These are phyloP conservation scores for Agrocybe praecox DNA, from an alignment of 768 basidiomycete genomes.

Conservation along the genomic window DNA sequence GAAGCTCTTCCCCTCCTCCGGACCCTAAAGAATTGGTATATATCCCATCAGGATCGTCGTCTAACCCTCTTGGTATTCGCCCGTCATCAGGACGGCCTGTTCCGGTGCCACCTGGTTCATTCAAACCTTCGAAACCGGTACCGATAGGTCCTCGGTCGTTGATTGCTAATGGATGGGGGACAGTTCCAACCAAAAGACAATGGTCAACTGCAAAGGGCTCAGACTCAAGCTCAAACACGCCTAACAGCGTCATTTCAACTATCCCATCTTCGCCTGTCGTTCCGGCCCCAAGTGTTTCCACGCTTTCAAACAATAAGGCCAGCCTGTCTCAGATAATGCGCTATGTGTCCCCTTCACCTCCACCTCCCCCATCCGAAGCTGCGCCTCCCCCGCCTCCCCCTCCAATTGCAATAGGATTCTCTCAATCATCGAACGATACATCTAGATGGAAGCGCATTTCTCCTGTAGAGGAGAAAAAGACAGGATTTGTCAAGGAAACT, in stretches of 20 bases:
- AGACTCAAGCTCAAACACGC: conserved; percentile 9
- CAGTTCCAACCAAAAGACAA: conserved; percentile 35
- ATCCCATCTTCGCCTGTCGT: conserved; percentile 18
- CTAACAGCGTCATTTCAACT: conserved; percentile 8
- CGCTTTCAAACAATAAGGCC: conserved; percentile 11
- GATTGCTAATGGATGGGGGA: neutral
- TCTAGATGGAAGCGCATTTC: conserved; percentile 35
- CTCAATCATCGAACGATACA: neutral
- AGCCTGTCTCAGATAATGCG: conserved; percentile 22
- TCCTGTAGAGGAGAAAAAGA: conserved; percentile 4
- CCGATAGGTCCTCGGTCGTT: conserved; percentile 28
- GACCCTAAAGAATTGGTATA: conserved; percentile 38
- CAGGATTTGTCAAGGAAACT: neutral
- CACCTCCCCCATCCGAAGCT: conserved; percentile 20
- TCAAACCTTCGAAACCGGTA: conserved; percentile 15
- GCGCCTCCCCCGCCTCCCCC: conserved; percentile 13
- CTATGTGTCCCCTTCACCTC: conserved; percentile 25
- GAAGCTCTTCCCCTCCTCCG: conserved; percentile 29
- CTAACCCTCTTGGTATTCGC: conserved; percentile 57
- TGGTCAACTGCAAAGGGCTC: conserved; percentile 42
- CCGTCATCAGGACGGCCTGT: conserved; percentile 36
- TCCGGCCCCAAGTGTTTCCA: conserved; percentile 17
- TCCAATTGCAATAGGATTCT: neutral
- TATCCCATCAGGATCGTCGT: conserved; percentile 42
- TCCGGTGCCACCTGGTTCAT: neutral